These are phyloP conservation scores for Kwoniella mangroviensis DNA, from an alignment of 768 basidiomycete genomes.

Conservation along the genomic window DNA sequence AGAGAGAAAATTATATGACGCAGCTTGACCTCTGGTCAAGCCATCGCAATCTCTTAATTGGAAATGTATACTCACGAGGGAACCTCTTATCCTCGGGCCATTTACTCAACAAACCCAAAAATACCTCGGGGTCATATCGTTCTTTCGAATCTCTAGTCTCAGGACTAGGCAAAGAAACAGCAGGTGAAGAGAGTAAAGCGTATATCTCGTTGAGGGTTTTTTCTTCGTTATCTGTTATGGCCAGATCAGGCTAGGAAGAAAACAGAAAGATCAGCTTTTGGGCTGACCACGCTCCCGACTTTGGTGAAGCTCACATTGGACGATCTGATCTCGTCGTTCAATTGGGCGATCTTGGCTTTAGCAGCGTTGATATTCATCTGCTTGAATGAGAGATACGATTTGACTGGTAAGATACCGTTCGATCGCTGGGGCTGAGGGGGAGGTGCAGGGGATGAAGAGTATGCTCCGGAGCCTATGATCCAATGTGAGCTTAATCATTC, in stretches of 20 bases:
- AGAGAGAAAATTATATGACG: too few relatives aligned
- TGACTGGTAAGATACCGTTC: constrained; percentile 54
- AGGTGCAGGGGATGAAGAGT: constrained; percentile 58
- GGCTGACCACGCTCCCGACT: neutral
- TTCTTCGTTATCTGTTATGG: constrained; percentile 39
- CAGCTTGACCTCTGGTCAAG: too few relatives aligned
- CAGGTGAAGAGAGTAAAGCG: constrained; percentile 32
- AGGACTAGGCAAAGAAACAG: constrained; percentile 31
- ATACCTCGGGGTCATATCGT: constrained; percentile 32
- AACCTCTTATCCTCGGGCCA: constrained; percentile 56
- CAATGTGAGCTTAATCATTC: too few relatives aligned
- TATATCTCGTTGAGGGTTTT: constrained; percentile 42
- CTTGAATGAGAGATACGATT: constrained; percentile 75
- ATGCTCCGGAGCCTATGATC: constrained; percentile 34
- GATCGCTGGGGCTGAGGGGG: constrained; percentile 44
- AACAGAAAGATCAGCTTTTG: neutral
- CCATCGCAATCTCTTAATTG: too few relatives aligned
- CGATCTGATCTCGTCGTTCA: constrained; percentile 70
- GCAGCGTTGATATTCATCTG: constrained; percentile 68
- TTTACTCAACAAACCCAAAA: constrained; percentile 28
- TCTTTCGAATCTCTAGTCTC: constrained; percentile 34
- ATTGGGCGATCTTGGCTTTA: constrained; percentile 72
- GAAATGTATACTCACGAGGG: constrained; percentile 42
- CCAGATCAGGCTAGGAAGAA: constrained; percentile 26
- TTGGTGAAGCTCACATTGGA: constrained; percentile 17